Evolutionary conservation across 163 green algal genomes (phyloP), one percentile per base, ranked within the genome.

Genomic region (Prototheca cutis): DNA sequence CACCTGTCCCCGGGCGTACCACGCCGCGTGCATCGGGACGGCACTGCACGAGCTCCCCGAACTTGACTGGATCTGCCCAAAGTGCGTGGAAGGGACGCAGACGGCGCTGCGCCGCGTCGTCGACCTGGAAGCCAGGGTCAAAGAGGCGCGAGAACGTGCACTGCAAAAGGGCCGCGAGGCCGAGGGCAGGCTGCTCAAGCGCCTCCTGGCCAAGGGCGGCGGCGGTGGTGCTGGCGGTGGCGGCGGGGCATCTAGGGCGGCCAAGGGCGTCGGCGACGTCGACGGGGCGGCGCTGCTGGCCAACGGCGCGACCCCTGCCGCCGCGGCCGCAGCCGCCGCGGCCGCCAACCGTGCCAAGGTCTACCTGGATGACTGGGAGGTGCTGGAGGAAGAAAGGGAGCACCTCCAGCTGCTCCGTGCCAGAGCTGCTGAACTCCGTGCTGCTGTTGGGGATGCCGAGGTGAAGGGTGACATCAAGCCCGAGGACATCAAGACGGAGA

Each of bases 1-100:
- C 76, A 85, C 72, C 61, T 93, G 84, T 68, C 82, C 83, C 1
- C 62, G 77, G 24, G 70, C 75, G 23, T 89, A 77, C 70, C 85
- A 93, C 72, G 40, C 87, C 56, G 63, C 53, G 45, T 90, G 83
- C 78, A 56, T 89, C 6, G 30, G 51, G 18, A 24, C 18, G 34
- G 61, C 13, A 42, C 8, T 39, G 19, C 33, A 6, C 24, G 24
- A 29, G 40, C 42, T 66, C 28, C 21, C 21, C 34, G 31, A 2
- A 3, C n/a, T 31, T 7, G 19, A 39, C 48, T 53, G 34, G 59
- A 25, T 24, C 31, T 36, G 58, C 24, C 40, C 30, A 3, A 47
- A 19, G 30, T 32, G 40, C 27, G 32, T 48, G 34, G n/a, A 40
- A 30, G 24, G 24, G 40, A 30, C 36, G 4, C 55, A 68, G 40